Conservation (phyloP, 2,329 filamentous ascomycete species). For the Ophiostoma australiae region DNA sequence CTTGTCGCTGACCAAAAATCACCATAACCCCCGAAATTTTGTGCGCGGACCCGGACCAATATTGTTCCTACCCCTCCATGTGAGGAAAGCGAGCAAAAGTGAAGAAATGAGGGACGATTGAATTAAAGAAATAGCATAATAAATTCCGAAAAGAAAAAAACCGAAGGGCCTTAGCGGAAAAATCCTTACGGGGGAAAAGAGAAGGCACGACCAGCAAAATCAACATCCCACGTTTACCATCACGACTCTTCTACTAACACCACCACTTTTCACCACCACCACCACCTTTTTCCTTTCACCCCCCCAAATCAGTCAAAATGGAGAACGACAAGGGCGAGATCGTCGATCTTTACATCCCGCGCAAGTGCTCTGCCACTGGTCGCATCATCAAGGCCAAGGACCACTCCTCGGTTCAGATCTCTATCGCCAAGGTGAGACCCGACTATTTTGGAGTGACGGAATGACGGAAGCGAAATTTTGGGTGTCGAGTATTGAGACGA, state of each 20-base stretch:
- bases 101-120: neutral
- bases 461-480: neutral
- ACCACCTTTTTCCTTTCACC: constrained; percentile 29
- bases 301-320: constrained; percentile 55
- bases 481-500: neutral
- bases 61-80: constrained; percentile 22
- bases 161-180: constrained; percentile 18
- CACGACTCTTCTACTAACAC: constrained; percentile 19
- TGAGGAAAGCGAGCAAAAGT: constrained; percentile 5
- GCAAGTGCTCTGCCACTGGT: constrained; percentile 98
- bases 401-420: constrained; percentile 97
- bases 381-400: constrained; percentile 99
- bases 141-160: constrained; percentile 5
- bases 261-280: constrained; percentile 32
- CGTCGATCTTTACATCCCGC: constrained; percentile 69
- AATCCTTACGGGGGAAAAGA: constrained; percentile 11
- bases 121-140: constrained; percentile 6
- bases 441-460: neutral
- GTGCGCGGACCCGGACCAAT: constrained; percentile 23
- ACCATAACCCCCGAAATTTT: constrained; percentile 21
- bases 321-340: constrained; percentile 76
- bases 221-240: constrained; percentile 12
- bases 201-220: neutral
- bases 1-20: constrained; percentile 14
- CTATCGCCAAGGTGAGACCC: constrained; percentile 66